Evolutionary conservation across 306 rosid genomes (phyloP), one percentile per base, ranked within the genome.

Genomic region (Acmispon strigosus): DNA sequence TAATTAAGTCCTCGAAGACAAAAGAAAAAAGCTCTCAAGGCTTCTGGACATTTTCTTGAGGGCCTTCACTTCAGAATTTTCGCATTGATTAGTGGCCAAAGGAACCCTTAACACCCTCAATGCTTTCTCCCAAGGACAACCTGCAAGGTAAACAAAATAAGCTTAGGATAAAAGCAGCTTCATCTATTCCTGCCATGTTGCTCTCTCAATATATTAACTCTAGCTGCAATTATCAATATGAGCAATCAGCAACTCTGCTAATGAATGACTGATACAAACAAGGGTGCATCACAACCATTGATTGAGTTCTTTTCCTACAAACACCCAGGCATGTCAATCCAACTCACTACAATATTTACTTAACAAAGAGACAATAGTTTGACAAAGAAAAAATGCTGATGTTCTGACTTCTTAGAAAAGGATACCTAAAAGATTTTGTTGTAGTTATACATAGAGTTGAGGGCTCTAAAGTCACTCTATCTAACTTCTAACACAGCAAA

Each of bases 41-140:
- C 18, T 22, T 22, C 3, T 22, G 24, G 24, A 3, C 24, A 22
- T 22, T 22, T 22, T 52, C 45, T 27, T 27, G 34, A 27, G 34
- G 34, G 53, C 18, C 61, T 58, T 45, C 60, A 41, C 20, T 16
- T 56, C 63, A 42, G 58, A 22, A 50, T 0, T 63, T 51, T 55
- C 20, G 47, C 20, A 53, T 14, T 81, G 66, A 58, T 79, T 45
- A 90, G 29, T 76, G 77, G 50, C 81, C 80, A 70, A 93, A 90
- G 27, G 93, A 66, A 74, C 96, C 96, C 83, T 78, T 93, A 47
- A 93, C 82, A 77, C 86, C 96, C 77, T 85, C 93, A 12, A 93
- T 72, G 82, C 87, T 93, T 88, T 90, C 98, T 45, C 96, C 98
- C 77, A 84, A 10, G 42, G 96, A 93, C 63, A 85, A 56, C 82